A percentile compares a stretch with the other conserved stretches of the same genome.
Conservation (phyloP, 2,329 filamentous ascomycete genomes). For the Diaporthe vaccinii region DNA sequence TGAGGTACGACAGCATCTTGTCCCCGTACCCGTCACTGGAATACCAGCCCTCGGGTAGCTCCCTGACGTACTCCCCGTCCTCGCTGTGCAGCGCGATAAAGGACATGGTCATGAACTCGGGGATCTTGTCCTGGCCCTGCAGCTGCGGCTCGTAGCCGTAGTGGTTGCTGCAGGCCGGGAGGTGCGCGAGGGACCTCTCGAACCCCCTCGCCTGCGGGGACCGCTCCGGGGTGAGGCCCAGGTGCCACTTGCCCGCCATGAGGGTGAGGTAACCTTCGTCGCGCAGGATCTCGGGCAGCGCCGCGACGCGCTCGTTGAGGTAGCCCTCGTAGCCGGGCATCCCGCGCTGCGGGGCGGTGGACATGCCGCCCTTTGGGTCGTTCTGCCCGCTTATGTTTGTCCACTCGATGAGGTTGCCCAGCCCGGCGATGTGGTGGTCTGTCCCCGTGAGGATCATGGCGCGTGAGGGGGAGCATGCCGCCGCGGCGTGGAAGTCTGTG, state of each 20-base stretch:
- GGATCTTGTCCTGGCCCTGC: slow-evolving; percentile 54
- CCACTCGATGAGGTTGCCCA: slow-evolving; percentile 70
- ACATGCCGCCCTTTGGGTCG: slow-evolving; percentile 41
- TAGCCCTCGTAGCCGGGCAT: slow-evolving; percentile 51
- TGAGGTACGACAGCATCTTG: slow-evolving; percentile 65
- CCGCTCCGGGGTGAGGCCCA: slow-evolving; percentile 68
- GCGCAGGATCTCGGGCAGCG: slow-evolving; percentile 47
- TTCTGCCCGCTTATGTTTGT: slow-evolving; percentile 51
- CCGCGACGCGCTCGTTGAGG: slow-evolving; percentile 49
- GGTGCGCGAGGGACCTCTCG: slow-evolving; percentile 69
- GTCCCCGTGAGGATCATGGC: slow-evolving; percentile 78
- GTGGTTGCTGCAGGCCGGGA: slow-evolving; percentile 72
- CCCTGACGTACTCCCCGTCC: slow-evolving; percentile 54
- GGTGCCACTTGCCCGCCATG: slow-evolving; percentile 51
- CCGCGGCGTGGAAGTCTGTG: slow-evolving; percentile 75
- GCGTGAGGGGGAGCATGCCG: slow-evolving; percentile 74
- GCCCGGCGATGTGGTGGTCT: slow-evolving; percentile 70
- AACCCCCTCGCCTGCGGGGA: slow-evolving; percentile 71
- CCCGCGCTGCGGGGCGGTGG: slow-evolving; percentile 38
- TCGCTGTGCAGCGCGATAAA: slow-evolving; percentile 56
- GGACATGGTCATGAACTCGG: slow-evolving; percentile 54
- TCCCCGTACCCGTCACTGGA: slow-evolving; percentile 66
- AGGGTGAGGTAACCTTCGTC: slow-evolving; percentile 51
- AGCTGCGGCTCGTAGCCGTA: slow-evolving; percentile 63
- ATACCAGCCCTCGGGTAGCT: slow-evolving; percentile 65